A percentile compares a stretch with the other conserved stretches of the same genome.
phyloP scores from a whole-genome alignment of 306 rosid species.

The Begonia fuchsioides region DNA sequence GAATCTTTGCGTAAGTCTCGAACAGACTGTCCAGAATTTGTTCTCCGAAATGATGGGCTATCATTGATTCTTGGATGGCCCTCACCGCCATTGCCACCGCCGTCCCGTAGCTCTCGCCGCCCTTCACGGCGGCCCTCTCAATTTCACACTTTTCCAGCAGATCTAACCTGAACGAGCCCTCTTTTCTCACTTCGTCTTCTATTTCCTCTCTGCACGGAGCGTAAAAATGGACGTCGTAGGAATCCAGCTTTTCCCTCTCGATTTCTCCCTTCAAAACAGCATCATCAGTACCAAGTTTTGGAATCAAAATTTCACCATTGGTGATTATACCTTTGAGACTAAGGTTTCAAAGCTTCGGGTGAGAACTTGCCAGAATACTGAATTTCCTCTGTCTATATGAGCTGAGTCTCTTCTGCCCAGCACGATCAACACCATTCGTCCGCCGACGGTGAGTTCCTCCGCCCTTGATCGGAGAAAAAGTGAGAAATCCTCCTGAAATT shows the following conservation, averaged over 20 bases:
- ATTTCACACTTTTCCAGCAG: constrained; percentile 44
- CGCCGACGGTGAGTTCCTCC: constrained; percentile 52
- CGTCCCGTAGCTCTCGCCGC: constrained; percentile 36
- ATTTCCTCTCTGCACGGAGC: constrained; percentile 76
- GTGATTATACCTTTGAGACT: constrained; percentile 43
- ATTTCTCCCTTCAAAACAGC: constrained; percentile 35
- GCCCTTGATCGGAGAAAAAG: constrained; percentile 53
- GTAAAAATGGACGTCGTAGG: constrained; percentile 80
- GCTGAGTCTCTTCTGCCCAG: constrained; percentile 52
- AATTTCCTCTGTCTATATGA: constrained; percentile 77
- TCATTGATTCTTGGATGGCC: constrained; percentile 83
- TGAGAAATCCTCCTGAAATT: constrained; percentile 58
- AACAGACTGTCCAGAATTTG: constrained; percentile 50
- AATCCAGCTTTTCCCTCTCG: constrained; percentile 53
- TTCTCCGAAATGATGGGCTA: constrained; percentile 62
- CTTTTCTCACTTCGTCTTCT: constrained; percentile 52
- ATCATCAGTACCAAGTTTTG: not conserved
- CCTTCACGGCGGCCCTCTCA: constrained; percentile 15
- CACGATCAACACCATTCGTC: constrained; percentile 66
- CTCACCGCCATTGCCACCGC: constrained; percentile 60
- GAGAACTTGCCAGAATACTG: constrained; percentile 72
- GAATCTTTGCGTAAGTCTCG: constrained; percentile 33
- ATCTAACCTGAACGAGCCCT: constrained; percentile 57
- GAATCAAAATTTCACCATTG: not conserved
- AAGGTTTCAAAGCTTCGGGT: constrained; percentile 39